Evolutionary conservation across 2,329 filamentous ascomycete genomes (phyloP).

Genomic region (Rugonectria rugulosa): DNA sequence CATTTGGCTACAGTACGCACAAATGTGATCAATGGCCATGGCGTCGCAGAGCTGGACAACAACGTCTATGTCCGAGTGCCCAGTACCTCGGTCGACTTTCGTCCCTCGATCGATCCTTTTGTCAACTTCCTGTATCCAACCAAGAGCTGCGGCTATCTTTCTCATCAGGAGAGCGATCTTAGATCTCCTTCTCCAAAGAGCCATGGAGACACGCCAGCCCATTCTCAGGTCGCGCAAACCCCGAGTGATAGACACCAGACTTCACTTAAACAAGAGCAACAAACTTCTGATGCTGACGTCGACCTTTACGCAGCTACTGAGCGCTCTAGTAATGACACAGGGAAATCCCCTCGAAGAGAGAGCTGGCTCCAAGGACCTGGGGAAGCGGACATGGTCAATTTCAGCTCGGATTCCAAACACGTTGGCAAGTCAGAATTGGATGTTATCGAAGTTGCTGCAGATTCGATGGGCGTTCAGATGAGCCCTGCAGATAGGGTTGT

Average conservation of each 20-base stretch:
- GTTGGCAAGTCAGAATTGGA: not conserved
- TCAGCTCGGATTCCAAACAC: too few species aligned
- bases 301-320: not conserved
- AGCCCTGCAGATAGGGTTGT: not conserved
- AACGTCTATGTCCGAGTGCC: constrained; percentile 16
- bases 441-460: not conserved
- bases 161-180: not conserved
- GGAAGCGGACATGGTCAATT: too few species aligned
- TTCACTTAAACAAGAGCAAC: not conserved
- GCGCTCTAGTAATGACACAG: not conserved
- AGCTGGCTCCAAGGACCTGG: not conserved
- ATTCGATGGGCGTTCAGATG: not conserved
- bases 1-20: constrained; percentile 31
- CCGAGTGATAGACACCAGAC: not conserved
- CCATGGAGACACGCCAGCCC: not conserved
- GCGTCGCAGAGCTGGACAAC: constrained; percentile 8
- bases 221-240: not conserved
- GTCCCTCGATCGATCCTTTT: constrained; percentile 25
- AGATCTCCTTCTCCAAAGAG: not conserved
- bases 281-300: not conserved
- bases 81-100: not conserved
- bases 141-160: constrained; percentile 18
- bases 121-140: constrained; percentile 23
- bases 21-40: constrained; percentile 14
- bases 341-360: not conserved